These are phyloP conservation scores for Ceratopteris richardii DNA, from an alignment of 75 land plant genomes.

Conservation along the genomic window DNA sequence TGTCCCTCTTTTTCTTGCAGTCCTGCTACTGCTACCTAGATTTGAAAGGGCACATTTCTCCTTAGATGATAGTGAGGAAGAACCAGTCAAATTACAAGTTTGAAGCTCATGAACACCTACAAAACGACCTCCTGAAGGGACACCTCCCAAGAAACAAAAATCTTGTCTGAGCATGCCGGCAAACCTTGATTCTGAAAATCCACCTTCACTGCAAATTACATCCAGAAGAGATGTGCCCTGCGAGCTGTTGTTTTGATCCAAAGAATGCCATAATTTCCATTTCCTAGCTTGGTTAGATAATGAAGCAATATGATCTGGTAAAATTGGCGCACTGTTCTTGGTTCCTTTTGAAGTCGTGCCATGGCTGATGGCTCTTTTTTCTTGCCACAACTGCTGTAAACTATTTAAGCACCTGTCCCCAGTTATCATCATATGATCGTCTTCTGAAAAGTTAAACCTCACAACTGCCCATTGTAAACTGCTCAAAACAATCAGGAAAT, in stretches of 20 bases:
- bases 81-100: constrained; percentile 3
- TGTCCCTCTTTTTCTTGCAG: constrained; percentile 11
- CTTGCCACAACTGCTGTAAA: constrained; percentile 1
- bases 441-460: constrained; percentile 19
- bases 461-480: constrained; percentile 20
- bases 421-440: constrained; percentile 12
- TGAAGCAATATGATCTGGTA: not conserved
- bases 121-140: not conserved
- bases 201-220: constrained; percentile 6
- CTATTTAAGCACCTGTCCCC: constrained; percentile 8
- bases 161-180: not conserved
- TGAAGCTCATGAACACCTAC: constrained; percentile 13
- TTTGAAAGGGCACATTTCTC: constrained; percentile 28
- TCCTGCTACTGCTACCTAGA: constrained; percentile 7
- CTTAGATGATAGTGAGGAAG: constrained; percentile 14
- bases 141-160: constrained; percentile 9
- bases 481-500: constrained; percentile 11
- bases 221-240: not conserved
- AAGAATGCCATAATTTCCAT: not conserved
- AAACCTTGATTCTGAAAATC: constrained; percentile 4
- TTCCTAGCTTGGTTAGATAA: not conserved
- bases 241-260: not conserved
- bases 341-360: too few relatives aligned
- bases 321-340: too few relatives aligned
- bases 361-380: not conserved